Base-by-base conservation (phyloP, 2,329 filamentous ascomycete genomes). In the Colletotrichum phormii region DNA sequence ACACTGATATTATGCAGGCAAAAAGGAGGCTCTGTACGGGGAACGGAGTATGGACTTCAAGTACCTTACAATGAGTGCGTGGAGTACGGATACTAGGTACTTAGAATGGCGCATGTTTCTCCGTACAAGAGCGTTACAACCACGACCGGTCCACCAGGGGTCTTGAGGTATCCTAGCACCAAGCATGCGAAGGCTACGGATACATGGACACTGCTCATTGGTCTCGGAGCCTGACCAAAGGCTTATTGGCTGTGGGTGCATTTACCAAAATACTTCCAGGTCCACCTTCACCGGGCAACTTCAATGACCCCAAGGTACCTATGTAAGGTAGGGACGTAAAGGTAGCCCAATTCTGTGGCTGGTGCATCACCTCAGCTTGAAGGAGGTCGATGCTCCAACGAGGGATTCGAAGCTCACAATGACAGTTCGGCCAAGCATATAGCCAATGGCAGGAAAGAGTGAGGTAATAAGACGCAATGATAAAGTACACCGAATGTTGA, bases 101-200 rank as follows among this genome's bases (percentile, higher is more conserved):
- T 18, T n/a, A n/a, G 42, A 18, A 49, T n/a, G 18, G 15, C 42
- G 8, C 42, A 49, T 49, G 8, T 42, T 51, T 22, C 18, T 37
- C n/a, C 64, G 51, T 58, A 37, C 58, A 26, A 69, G 63, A 26
- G 68, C 58, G 51, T 26, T 51, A 42, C 13, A 29, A 62, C 42
- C 53, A 63, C 58, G 33, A 22, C 42, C 18, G 18, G 42, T 49
- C n/a, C 31, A 53, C 18, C 42, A 49, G 58, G 33, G 54, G 57
- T 55, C 35, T 58, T 49, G n/a, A 22, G 24, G 54, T 60, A 22
- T 5, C 42, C 7, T 18, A 64, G 54, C 66, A 64, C 66, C 70
- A 60, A 72, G 68, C 22, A 68, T 68, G 51, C 42, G 70, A 72
- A 35, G 59, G 59, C 33, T 33, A 51, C 57, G 59, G 54, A 26